Evolutionary conservation across 1,284 basidiomycete genomes (phyloP).

Genomic region (Fomitopsis betulina): DNA sequence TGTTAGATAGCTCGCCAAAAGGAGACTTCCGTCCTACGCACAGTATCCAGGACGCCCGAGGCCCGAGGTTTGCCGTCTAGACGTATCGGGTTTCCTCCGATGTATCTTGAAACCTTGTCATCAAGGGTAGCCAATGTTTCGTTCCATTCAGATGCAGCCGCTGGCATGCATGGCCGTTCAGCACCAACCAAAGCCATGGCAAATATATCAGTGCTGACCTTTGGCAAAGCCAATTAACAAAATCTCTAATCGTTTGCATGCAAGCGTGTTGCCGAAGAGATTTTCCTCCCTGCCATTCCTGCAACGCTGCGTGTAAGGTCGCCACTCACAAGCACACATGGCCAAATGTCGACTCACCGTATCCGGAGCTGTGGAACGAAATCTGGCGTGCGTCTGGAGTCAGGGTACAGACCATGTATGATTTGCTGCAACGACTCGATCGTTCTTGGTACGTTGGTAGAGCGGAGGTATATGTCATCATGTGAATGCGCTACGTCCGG

Average conservation of each 20-base stretch:
- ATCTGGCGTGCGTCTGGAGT: constrained; percentile 38
- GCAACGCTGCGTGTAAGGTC: background rate
- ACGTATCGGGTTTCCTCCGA: constrained; percentile 65
- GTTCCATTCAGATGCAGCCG: constrained; percentile 65
- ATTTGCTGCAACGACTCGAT: constrained; percentile 76
- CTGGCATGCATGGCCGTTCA: constrained; percentile 27
- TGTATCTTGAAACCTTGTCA: constrained; percentile 60
- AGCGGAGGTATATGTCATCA: constrained; percentile 59
- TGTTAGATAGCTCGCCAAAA: background rate
- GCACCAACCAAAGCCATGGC: background rate
- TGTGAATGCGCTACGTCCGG: constrained; percentile 47
- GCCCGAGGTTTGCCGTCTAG: constrained; percentile 75
- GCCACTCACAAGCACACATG: background rate
- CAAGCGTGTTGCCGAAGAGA: constrained; percentile 61
- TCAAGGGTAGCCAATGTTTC: constrained; percentile 62
- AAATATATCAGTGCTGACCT: constrained; percentile 27
- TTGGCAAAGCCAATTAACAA: constrained; percentile 60
- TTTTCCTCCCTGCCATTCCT: constrained; percentile 75
- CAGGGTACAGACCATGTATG: constrained; percentile 68
- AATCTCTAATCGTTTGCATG: constrained; percentile 63
- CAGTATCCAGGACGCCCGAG: constrained; percentile 79
- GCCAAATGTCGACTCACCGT: constrained; percentile 37
- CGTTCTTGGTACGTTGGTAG: constrained; percentile 75
- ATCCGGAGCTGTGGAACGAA: constrained; percentile 51
- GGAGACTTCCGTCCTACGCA: constrained; percentile 24